These are phyloP conservation scores for Aspergillus panamensis DNA, from an alignment of 495 filamentous ascomycete species.

Conservation along the genomic window DNA sequence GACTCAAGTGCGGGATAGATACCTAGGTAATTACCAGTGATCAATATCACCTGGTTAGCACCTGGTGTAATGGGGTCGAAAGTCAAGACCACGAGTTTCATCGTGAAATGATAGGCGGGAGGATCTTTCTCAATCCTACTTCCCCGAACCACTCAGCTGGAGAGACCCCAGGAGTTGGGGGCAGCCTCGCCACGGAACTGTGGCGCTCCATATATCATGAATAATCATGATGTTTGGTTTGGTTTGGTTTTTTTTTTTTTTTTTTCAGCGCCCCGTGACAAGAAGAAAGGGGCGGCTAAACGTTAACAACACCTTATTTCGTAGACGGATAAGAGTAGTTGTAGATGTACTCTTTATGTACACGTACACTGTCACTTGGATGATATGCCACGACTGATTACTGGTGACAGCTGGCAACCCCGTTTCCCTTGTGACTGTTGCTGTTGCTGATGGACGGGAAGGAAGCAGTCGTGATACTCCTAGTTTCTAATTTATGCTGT, in stretches of 20 bases:
- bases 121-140: constrained; percentile 18
- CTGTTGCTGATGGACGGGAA: constrained; percentile 11
- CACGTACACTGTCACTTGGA: constrained; percentile 11
- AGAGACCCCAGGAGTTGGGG: constrained; percentile 13
- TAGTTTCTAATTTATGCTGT: constrained; percentile 6
- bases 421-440: constrained; percentile 24
- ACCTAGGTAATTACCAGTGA: too few relatives aligned
- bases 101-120: constrained; percentile 13
- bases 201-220: constrained; percentile 18
- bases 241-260: background rate
- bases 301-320: constrained; percentile 6
- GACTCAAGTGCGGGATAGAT: constrained; percentile 23
- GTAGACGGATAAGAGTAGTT: background rate
- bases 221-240: constrained; percentile 1
- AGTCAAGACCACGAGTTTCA: constrained; percentile 5
- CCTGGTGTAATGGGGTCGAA: constrained; percentile 13
- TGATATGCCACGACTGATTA: constrained; percentile 12
- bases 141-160: constrained; percentile 24
- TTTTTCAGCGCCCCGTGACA: constrained; percentile 19
- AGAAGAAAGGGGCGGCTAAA: constrained; percentile 8
- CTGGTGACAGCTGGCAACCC: constrained; percentile 29
- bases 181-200: constrained; percentile 8
- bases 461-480: constrained; percentile 18
- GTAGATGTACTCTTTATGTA: background rate
- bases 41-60: constrained; percentile 22